Evolutionary conservation across 73 alveolate species (phyloP).

Genomic region (Loxodes magnus): DNA sequence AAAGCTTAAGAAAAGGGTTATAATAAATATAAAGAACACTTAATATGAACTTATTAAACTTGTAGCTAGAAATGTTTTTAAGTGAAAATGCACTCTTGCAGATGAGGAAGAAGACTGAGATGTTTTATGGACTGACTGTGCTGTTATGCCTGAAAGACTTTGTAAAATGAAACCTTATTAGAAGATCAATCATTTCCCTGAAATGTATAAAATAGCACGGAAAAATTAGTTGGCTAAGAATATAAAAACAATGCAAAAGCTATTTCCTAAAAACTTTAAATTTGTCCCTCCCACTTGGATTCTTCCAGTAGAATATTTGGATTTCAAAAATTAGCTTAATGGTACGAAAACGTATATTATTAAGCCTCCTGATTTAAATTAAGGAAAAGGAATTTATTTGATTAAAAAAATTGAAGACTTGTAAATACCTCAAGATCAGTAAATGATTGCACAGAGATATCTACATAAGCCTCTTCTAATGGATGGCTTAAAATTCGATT

Average conservation of each 20-base stretch:
- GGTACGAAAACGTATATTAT: constrained; percentile 7
- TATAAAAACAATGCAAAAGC: background rate
- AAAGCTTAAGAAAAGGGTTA: too few species aligned
- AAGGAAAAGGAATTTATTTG: constrained; percentile 26
- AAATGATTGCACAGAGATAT: constrained; percentile 66
- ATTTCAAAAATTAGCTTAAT: constrained; percentile 14
- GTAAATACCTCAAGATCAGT: constrained; percentile 14
- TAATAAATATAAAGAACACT: too few species aligned
- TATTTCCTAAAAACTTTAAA: constrained; percentile 9
- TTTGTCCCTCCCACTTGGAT: constrained; percentile 24
- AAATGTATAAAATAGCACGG: background rate
- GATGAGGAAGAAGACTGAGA: too few species aligned
- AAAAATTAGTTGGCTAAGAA: constrained; percentile 8
- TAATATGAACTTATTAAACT: too few species aligned
- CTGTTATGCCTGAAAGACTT: too few species aligned
- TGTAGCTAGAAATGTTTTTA: too few species aligned
- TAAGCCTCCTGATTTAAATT: constrained; percentile 17
- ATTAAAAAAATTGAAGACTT: constrained; percentile 15
- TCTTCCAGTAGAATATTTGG: constrained; percentile 22
- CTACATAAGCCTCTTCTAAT: constrained; percentile 78
- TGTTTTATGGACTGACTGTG: too few species aligned
- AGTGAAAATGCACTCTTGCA: too few species aligned
- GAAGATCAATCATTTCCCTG: constrained; percentile 17
- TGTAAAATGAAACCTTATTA: constrained; percentile 3
- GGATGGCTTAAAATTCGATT: constrained; percentile 81